A percentile compares a stretch with the other conserved stretches of the same genome.
Evolutionary conservation across 2,329 filamentous ascomycete species (phyloP).

Genomic region (Escovopsis sp.): DNA sequence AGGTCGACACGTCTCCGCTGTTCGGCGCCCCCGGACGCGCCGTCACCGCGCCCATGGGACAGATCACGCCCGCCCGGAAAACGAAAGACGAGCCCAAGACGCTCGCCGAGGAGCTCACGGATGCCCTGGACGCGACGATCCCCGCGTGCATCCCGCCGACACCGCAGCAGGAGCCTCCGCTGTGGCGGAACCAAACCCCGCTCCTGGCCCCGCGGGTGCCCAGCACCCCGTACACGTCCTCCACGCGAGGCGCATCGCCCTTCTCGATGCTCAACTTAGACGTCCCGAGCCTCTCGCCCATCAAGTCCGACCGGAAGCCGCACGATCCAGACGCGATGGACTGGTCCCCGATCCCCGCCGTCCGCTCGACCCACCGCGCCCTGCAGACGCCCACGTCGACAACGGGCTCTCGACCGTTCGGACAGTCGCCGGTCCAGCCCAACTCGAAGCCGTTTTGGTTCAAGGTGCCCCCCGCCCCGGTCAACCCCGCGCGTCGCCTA

Average conservation of each 20-base stretch:
- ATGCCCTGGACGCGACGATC: conserved; percentile 16
- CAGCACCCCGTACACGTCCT: not conserved
- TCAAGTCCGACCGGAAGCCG: conserved; percentile 7
- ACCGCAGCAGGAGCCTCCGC: conserved; percentile 4
- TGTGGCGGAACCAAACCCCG: not conserved
- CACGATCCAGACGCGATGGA: conserved; percentile 52
- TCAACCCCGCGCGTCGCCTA: conserved; percentile 45
- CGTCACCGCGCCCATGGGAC: conserved; percentile 10
- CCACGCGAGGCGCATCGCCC: not conserved
- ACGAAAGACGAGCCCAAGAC: conserved; percentile 22
- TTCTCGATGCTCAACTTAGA: conserved; percentile 4
- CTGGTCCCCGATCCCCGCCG: conserved; percentile 43
- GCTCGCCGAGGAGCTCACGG: conserved; percentile 26
- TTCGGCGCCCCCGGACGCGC: conserved; percentile 22
- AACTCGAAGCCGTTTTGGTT: conserved; percentile 47
- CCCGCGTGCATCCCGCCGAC: conserved; percentile 2
- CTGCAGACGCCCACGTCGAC: conserved; percentile 31
- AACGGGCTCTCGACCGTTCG: conserved; percentile 27
- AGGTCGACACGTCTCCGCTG: conserved; percentile 41
- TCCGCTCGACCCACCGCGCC: conserved; percentile 36
- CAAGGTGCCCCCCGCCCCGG: conserved; percentile 54
- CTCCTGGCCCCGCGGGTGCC: conserved; percentile 1
- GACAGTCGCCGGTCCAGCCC: conserved; percentile 28
- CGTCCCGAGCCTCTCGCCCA: conserved; percentile 8
- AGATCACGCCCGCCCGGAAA: conserved; percentile 9